Evolutionary conservation across 2,329 filamentous ascomycete species (phyloP).

Genomic region (Corynespora cassiicola): DNA sequence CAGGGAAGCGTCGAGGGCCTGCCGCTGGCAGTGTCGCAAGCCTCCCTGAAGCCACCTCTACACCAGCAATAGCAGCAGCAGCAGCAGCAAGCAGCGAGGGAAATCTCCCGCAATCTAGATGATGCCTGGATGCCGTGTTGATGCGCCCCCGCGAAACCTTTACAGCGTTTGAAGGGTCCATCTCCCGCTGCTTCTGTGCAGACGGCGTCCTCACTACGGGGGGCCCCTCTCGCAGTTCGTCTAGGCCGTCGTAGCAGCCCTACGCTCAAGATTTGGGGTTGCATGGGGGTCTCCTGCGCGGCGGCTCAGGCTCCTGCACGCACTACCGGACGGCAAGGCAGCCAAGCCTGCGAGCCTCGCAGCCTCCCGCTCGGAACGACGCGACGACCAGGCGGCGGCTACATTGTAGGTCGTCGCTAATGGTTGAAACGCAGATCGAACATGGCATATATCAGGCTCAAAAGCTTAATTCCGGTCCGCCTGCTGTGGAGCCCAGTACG

Average conservation of each 20-base stretch:
- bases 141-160: not conserved
- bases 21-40: slow-evolving; percentile 22
- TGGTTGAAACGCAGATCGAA: slow-evolving; percentile 43
- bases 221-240: too few relatives aligned
- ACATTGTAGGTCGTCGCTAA: slow-evolving; percentile 36
- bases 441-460: slow-evolving; percentile 38
- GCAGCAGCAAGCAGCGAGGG: too few relatives aligned
- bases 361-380: slow-evolving; percentile 19
- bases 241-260: too few relatives aligned
- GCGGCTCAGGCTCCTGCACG: slow-evolving; percentile 8
- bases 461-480: slow-evolving; percentile 39
- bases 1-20: slow-evolving; percentile 32
- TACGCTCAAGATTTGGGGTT: too few relatives aligned
- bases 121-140: slow-evolving; percentile 27
- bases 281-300: not conserved
- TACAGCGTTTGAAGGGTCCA: slow-evolving; percentile 15
- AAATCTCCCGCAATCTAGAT: slow-evolving; percentile 23
- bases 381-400: slow-evolving; percentile 38
- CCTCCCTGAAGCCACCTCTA: slow-evolving; percentile 5
- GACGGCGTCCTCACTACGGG: not conserved
- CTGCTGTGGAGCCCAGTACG: too few relatives aligned
- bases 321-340: slow-evolving; percentile 17
- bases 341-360: slow-evolving; percentile 9
- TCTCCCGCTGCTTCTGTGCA: slow-evolving; percentile 1
- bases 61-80: not conserved